phyloP scores from a whole-genome alignment of 306 rosid species.

The Hylodesmum podocarpum region DNA sequence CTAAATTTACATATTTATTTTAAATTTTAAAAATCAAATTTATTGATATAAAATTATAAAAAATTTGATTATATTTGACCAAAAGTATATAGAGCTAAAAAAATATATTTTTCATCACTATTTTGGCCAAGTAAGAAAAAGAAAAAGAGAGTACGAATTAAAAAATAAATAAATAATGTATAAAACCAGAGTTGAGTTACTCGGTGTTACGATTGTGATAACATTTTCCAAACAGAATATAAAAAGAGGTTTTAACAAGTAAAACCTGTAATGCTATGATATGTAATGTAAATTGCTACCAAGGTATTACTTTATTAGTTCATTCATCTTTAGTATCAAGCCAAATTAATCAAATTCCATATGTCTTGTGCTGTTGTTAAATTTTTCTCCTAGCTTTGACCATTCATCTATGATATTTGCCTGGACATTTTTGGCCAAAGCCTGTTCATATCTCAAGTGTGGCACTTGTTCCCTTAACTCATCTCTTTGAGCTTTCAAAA shows the following conservation, averaged over 20 bases:
- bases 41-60: no score
- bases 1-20: no score
- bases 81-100: no score
- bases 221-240: no score
- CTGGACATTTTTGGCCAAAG: constrained; percentile 18
- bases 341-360: background rate
- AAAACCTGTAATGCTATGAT: background rate
- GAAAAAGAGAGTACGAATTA: no score
- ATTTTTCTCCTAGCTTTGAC: constrained; percentile 26
- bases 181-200: no score
- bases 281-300: background rate
- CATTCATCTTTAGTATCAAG: background rate
- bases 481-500: constrained; percentile 30
- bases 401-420: constrained; percentile 28
- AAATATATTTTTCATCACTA: no score
- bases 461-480: constrained; percentile 20
- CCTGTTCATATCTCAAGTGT: constrained; percentile 8
- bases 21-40: no score
- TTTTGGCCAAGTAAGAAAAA: no score
- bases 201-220: no score
- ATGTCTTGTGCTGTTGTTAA: background rate
- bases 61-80: no score
- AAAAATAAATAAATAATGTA: no score
- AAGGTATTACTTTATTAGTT: background rate
- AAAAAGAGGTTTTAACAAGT: background rate